Evolutionary conservation across 108 stramenopile genomes (phyloP), one percentile per base, ranked within the genome.

Genomic region (Phaeodactylum tricornutum): DNA sequence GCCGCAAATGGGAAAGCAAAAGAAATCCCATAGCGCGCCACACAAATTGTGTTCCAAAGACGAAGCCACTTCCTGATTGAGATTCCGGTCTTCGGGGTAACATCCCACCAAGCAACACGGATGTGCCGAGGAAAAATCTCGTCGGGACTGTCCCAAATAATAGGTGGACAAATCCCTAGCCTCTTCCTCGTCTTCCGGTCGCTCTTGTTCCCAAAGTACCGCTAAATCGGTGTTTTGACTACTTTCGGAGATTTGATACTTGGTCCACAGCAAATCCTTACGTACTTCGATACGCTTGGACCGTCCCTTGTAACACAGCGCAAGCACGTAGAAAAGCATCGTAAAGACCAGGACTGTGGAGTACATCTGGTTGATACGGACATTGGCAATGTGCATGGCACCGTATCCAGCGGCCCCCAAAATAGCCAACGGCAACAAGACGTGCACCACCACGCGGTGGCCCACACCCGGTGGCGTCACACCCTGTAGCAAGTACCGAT

Each of bases 51-150:
- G 5, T 5, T 46, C 17, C n/a, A 15, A 20, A 7, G 12, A 26
- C 5, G 45, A n/a, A 6, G 5, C 45, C 27, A 26, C 17, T 4
- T 7, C 17, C 27, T 46, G 45, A 23, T 46, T 27, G n/a, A 20
- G 24, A 5, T 26, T 67, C 15, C 47, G 28, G 33, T 69, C 73
- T 6, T 47, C 45, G 14, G 55, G 55, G 36, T 90, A 90, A 55
- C 79, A 84, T 24, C 84, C 84, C 23, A 69, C 31, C 44, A 55
- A 14, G 23, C 64, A 66, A 15, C 76, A 55, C 3, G 74, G 54
- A 69, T 85, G 82, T 21, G 81, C 78, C 63, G 74, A 81, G 15
- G 59, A 30, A 55, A 84, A 64, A 45, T 89, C 80, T 32, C 55
- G 51, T 17, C 50, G 23, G 1, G 69, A 62, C 43, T 88, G 86